A percentile compares a stretch with the other conserved stretches of the same genome.
phyloP scores from a whole-genome alignment of 2,329 filamentous ascomycete species.

The Fusarium decemcellulare region DNA sequence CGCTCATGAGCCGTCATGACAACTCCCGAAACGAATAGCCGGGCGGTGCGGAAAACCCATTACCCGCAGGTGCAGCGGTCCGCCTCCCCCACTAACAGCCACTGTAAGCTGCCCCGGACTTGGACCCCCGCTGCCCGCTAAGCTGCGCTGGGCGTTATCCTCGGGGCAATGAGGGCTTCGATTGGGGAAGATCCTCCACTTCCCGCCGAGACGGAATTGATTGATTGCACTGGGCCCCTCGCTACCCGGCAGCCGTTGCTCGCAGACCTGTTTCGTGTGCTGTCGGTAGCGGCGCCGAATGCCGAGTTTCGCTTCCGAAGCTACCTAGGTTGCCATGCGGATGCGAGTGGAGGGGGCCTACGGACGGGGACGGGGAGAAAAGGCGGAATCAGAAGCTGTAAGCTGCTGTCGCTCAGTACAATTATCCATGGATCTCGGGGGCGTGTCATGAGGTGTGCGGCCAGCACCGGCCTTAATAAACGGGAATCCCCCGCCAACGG shows the following conservation, averaged over 20 bases:
- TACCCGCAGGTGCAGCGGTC: constrained; percentile 39
- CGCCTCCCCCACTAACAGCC: constrained; percentile 9
- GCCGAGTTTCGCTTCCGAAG: constrained; percentile 46
- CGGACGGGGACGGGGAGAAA: no score
- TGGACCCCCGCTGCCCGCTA: constrained; percentile 40
- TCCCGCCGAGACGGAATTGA: constrained; percentile 8
- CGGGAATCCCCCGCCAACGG: constrained; percentile 41
- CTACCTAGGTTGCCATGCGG: constrained; percentile 8
- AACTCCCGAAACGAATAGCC: constrained; percentile 48
- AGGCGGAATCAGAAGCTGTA: constrained; percentile 6
- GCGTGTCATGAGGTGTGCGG: constrained; percentile 4
- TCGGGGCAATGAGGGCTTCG: constrained; percentile 23
- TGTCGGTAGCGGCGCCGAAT: constrained; percentile 29
- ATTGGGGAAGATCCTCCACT: constrained; percentile 25
- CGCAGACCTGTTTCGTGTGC: constrained; percentile 7
- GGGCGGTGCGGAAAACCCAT: constrained; percentile 45
- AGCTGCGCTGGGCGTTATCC: constrained; percentile 21
- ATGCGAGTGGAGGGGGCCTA: constrained; percentile 16
- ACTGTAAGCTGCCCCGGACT: constrained; percentile 34
- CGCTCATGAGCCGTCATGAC: constrained; percentile 34
- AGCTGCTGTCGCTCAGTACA: no score
- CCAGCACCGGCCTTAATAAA: constrained; percentile 43
- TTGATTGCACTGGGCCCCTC: background rate
- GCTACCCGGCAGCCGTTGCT: constrained; percentile 30
- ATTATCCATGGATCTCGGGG: no score